Evolutionary conservation across 2,329 filamentous ascomycete species (phyloP), one percentile per base, ranked within the genome.

Genomic region (Exophiala phaeomuriformis): DNA sequence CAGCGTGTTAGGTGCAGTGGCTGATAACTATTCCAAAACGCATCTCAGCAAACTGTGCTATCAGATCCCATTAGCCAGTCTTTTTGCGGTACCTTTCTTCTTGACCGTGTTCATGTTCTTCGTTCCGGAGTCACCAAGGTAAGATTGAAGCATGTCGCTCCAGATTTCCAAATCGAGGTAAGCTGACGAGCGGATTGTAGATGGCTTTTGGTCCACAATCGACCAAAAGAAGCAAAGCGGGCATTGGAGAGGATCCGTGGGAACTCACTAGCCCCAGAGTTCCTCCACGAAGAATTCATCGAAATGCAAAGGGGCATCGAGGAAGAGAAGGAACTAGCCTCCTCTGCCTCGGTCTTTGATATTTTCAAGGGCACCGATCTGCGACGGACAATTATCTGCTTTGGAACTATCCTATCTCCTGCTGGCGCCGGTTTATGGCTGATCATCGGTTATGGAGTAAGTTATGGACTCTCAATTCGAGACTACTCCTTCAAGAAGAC

Each of bases 341-440:
- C 55, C 4, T 32, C 55, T 12, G 47, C 47, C 31, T 58, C 60
- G 19, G 57, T 64, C 7, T 57, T 67, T 2, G 66, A 68, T n/a
- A 60, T 67, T 5, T 49, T 66, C 43, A 67, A 65, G 55, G 66
- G 66, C 3, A 65, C 64, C 3, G 66, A 68, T 53, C 46, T 57
- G 3, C 51, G 66, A 3, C 59, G 66, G 9, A 67, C 66, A 1
- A 62, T 61, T 28, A 64, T 67, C 69, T 82, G 47, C 79, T 83
- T 55, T 78, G 80, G 62, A 81, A 82, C 61, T 79, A 12, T 39
- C 19, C 9, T 39, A 83, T 64, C 77, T 79, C 32, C 28, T 58
- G 48, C 12, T 8, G 43, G 47, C 3, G 49, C 55, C 9, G 55
- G 55, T 2, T 19, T 57, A 5, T 57, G 49, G 47, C 49, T 57